Evolutionary conservation across 257 asterid genomes (phyloP), one percentile per base, ranked within the genome.

Genomic region (Gentiana straminea): DNA sequence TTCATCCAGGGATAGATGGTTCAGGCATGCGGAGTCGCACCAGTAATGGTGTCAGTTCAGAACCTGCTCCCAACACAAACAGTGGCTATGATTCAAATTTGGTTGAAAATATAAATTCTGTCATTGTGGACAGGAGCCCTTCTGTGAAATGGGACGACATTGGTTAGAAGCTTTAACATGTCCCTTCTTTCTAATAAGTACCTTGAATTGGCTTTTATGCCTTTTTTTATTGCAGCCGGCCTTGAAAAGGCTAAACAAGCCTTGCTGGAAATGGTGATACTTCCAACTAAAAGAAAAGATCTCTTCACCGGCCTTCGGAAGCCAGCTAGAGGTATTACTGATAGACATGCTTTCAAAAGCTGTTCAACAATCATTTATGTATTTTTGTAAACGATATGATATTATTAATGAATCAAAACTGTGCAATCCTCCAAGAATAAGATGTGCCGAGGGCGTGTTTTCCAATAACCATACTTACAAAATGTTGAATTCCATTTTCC

Each of bases 111-210:
- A 88, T 92, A 64, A 92, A 88, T 66, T 84, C 95, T 49, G 81
- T 85, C 73, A 92, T 92, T 69, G 77, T 92, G 52, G 97, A 88
- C 67, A 77, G 74, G 58, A 83, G 94, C 72, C 94, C 95, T 59
- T 85, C 99, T 54, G 97, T 92, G 68, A 92, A 92, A 74, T 92
- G 99, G 99, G 94, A 88, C 64, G 99, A 88, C 74, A 92, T 92
- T 58, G 99, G 99, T 92, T 55, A 75, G 94, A 65, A 49, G 62
- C 60, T 57, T 24, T 24, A 51, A 7, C 35, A 54, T 51, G 12
- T 60, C 54, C 59, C 59, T 54, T 64, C 58, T 37, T 64, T 63
- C 7, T 13, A 49, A 12, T 55, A 51, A 35, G 48, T 57, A 64
- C 60, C 58, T 50, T 62, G 15, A 47, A 61, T 54, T 58, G 56